phyloP scores from a whole-genome alignment of 2,329 filamentous ascomycete genomes.

The Madurella mycetomatis region DNA sequence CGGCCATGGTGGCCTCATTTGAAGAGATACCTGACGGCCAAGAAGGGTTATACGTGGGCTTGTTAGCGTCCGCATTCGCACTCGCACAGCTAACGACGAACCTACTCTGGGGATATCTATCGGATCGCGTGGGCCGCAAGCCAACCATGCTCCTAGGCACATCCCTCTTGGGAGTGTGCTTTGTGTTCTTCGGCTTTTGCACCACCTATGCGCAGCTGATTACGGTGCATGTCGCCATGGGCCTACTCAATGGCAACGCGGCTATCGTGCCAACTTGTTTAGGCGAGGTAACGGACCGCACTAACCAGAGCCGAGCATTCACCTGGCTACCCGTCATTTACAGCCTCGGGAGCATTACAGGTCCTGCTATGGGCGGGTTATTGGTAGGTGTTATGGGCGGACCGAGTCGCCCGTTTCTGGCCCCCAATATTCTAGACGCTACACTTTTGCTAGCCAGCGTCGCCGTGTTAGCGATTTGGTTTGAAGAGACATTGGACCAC shows the following conservation, averaged over 20 bases:
- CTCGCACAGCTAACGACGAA: conserved; percentile 90
- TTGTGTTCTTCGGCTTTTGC: conserved; percentile 84
- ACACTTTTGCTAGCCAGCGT: conserved; percentile 68
- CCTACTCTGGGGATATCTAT: conserved; percentile 84
- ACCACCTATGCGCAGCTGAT: conserved; percentile 78
- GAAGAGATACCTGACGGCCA: conserved; percentile 68
- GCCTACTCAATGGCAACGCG: conserved; percentile 89
- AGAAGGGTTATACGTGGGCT: conserved; percentile 82
- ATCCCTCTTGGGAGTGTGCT: conserved; percentile 74
- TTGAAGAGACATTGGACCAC: conserved; percentile 78
- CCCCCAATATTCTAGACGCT: conserved; percentile 77
- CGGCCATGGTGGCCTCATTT: conserved; percentile 84
- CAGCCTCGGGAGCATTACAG: conserved; percentile 87
- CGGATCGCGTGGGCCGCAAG: conserved; percentile 74
- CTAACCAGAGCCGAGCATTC: conserved; percentile 90
- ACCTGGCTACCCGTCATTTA: conserved; percentile 96
- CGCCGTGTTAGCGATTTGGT: conserved; percentile 68
- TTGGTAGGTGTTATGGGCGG: conserved; percentile 61
- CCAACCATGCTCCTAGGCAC: conserved; percentile 80
- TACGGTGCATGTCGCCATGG: conserved; percentile 83
- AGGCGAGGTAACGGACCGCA: conserved; percentile 90
- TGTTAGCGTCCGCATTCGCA: conserved; percentile 87
- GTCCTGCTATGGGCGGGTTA: conserved; percentile 83
- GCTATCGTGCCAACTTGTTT: conserved; percentile 90
- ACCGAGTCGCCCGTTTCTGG: conserved; percentile 72